These are phyloP conservation scores for Yarrowia sp. DNA, from an alignment of 805 yeast species.

Conservation along the genomic window DNA sequence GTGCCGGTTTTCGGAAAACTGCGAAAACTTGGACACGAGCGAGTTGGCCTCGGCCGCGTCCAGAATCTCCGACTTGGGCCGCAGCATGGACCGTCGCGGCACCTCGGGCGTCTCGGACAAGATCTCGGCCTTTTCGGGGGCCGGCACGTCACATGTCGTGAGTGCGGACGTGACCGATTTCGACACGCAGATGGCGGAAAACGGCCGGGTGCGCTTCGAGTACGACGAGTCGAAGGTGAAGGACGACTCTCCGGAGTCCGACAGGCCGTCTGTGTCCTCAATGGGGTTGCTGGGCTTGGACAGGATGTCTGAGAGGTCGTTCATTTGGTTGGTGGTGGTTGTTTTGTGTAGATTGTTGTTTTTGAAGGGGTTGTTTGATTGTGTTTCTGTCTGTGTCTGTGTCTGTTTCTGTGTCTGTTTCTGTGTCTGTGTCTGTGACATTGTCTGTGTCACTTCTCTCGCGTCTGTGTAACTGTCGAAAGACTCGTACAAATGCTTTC, in stretches of 20 bases:
- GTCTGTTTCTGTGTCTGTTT: neutral
- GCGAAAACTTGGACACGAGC: neutral
- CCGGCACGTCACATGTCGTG: slow-evolving; percentile 6
- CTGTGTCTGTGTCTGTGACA: too few relatives aligned
- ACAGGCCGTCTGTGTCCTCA: neutral
- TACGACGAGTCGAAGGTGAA: slow-evolving; percentile 13
- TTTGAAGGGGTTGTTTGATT: neutral
- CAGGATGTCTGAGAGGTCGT: neutral
- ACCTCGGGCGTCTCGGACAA: neutral
- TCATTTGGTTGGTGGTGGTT: neutral
- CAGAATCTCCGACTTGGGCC: slow-evolving; percentile 10
- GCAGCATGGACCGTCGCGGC: neutral
- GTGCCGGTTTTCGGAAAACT: neutral
- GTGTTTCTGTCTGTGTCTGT: neutral
- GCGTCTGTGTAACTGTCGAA: neutral
- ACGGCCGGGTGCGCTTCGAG: slow-evolving; percentile 1
- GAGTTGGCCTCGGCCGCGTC: neutral
- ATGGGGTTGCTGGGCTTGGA: neutral
- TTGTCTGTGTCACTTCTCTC: neutral
- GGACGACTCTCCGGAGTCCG: neutral
- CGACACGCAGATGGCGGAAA: neutral
- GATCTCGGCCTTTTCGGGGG: slow-evolving; percentile 14
- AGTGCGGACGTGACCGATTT: neutral
- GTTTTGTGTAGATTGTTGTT: neutral
- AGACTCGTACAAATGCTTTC: slow-evolving; percentile 17